phyloP scores from a whole-genome alignment of 140 eudicot species.

The Stevia rebaudiana region DNA sequence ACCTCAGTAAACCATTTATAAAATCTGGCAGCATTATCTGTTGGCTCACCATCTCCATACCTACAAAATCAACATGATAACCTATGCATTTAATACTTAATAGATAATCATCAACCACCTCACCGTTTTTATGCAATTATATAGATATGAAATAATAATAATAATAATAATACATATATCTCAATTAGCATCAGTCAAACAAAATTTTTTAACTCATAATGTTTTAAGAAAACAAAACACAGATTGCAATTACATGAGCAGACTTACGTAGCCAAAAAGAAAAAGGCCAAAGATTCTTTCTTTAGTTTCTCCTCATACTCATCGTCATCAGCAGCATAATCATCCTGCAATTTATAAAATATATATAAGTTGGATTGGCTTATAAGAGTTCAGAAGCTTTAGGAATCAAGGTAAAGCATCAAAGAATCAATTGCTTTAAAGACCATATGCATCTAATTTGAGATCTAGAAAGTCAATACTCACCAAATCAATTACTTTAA shows the following conservation, averaged over 20 bases:
- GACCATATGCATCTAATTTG: slow-evolving; percentile 3
- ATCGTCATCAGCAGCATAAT: slow-evolving; percentile 94
- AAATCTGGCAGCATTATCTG: slow-evolving; percentile 96
- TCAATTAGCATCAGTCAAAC: neutral
- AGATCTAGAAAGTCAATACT: slow-evolving; percentile 23
- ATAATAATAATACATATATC: neutral
- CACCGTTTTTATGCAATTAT: slow-evolving; percentile 6
- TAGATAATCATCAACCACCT: slow-evolving; percentile 18
- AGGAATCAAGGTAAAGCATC: slow-evolving; percentile 1
- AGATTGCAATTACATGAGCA: neutral
- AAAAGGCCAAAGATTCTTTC: slow-evolving; percentile 81
- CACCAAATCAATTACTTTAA: slow-evolving; percentile 83
- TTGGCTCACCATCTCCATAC: slow-evolving; percentile 99
- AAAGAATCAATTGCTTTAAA: neutral
- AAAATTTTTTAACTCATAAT: neutral
- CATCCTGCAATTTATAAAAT: slow-evolving; percentile 51
- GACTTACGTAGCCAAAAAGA: slow-evolving; percentile 89
- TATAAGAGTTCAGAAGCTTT: neutral
- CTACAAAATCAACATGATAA: slow-evolving; percentile 33
- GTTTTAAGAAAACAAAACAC: neutral
- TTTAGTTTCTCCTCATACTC: slow-evolving; percentile 81
- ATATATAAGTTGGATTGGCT: neutral
- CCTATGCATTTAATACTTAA: slow-evolving; percentile 23
- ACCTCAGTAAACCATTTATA: slow-evolving; percentile 98
- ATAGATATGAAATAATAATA: no score